phyloP scores from a whole-genome alignment of 805 yeast genomes.

The Ogataea parapolymorpha region DNA sequence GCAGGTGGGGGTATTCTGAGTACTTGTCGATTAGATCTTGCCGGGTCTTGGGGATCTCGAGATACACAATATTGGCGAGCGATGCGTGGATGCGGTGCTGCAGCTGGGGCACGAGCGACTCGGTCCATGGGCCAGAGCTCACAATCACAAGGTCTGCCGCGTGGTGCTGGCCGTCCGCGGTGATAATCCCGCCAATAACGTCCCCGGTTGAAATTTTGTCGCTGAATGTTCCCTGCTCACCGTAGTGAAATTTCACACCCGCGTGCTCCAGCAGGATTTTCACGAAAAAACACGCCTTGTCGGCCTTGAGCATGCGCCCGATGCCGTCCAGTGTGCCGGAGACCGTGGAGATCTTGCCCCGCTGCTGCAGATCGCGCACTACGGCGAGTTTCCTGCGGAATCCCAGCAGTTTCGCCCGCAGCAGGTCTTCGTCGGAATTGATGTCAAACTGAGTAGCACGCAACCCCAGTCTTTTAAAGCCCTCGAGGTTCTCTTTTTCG shows the following conservation, averaged over 20 bases:
- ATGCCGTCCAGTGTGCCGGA: slow-evolving; percentile 18
- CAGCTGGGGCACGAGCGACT: slow-evolving; percentile 16
- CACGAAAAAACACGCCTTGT: slow-evolving; percentile 17
- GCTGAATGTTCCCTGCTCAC: slow-evolving; percentile 16
- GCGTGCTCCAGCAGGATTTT: slow-evolving; percentile 13
- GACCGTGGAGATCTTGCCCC: slow-evolving; percentile 8
- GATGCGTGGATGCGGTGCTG: slow-evolving; percentile 19
- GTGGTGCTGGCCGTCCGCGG: slow-evolving; percentile 23
- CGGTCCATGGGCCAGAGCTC: slow-evolving; percentile 24
- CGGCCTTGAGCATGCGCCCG: slow-evolving; percentile 22
- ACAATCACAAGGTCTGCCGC: slow-evolving; percentile 20
- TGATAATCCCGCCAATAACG: slow-evolving; percentile 22
- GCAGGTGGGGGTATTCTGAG: slow-evolving; percentile 20
- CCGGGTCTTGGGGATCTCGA: slow-evolving; percentile 22
- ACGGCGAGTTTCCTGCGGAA: slow-evolving; percentile 14
- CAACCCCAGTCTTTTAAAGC: slow-evolving; percentile 17
- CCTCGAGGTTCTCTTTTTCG: slow-evolving; percentile 15
- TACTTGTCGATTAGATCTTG: slow-evolving; percentile 24
- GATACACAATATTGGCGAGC: slow-evolving; percentile 19
- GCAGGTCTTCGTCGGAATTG: slow-evolving; percentile 10
- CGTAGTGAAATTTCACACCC: slow-evolving; percentile 22
- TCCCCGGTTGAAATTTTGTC: slow-evolving; percentile 4
- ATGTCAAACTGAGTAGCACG: slow-evolving; percentile 21
- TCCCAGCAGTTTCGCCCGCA: slow-evolving; percentile 18
- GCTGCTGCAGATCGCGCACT: slow-evolving; percentile 10